Conservation (phyloP, 2,329 filamentous ascomycete species). For the Pseudohalonectria lignicola region DNA sequence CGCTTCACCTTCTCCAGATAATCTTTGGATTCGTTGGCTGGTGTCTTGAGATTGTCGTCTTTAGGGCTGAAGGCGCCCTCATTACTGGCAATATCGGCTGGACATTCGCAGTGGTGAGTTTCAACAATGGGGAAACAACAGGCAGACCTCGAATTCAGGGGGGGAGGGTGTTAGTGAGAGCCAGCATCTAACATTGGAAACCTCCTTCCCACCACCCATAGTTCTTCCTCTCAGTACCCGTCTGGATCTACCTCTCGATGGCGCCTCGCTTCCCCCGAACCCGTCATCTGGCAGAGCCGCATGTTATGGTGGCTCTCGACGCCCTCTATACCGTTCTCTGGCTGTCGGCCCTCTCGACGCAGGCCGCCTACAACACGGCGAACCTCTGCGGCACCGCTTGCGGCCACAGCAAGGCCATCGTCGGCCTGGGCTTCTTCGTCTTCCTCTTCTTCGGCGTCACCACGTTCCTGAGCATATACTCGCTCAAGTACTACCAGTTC, state of each 20-base stretch:
- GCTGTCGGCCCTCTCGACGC: slow-evolving; percentile 55
- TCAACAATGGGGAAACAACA: too few relatives aligned
- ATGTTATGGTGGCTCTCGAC: slow-evolving; percentile 50
- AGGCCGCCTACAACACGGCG: slow-evolving; percentile 51
- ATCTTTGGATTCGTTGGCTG: slow-evolving; percentile 43
- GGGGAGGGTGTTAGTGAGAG: slow-evolving; percentile 7
- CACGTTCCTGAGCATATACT: slow-evolving; percentile 47
- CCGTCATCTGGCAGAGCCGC: slow-evolving; percentile 48
- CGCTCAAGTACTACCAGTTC: slow-evolving; percentile 49
- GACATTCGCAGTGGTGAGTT: slow-evolving; percentile 51
- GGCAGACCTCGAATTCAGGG: neutral
- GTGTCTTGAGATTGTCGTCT: slow-evolving; percentile 49
- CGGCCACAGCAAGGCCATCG: slow-evolving; percentile 49
- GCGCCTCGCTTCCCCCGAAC: slow-evolving; percentile 53
- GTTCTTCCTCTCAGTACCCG: slow-evolving; percentile 55
- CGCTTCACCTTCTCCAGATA: slow-evolving; percentile 44
- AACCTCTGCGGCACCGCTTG: slow-evolving; percentile 45
- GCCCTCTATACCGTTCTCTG: slow-evolving; percentile 48
- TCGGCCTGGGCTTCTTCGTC: slow-evolving; percentile 51
- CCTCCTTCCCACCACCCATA: slow-evolving; percentile 15
- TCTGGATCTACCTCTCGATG: slow-evolving; percentile 55
- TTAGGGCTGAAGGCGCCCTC: slow-evolving; percentile 32
- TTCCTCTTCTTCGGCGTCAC: slow-evolving; percentile 46
- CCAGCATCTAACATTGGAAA: neutral
- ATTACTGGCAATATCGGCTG: slow-evolving; percentile 50